Evolutionary conservation across 306 rosid species (phyloP).

Genomic region (Cicer bijugum): DNA sequence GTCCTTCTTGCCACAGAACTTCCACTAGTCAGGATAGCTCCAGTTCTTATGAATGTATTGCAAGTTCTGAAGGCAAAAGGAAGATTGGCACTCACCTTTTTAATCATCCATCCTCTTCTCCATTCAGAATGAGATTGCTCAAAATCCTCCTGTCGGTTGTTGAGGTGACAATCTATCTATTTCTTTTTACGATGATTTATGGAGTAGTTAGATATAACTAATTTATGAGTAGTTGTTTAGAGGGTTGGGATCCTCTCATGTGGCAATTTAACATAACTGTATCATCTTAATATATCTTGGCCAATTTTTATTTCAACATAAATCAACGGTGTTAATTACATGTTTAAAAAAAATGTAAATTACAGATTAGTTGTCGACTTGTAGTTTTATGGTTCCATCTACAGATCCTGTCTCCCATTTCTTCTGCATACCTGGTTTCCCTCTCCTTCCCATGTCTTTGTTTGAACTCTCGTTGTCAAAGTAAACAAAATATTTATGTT

Average conservation of each 20-base stretch:
- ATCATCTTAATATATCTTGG: constrained; percentile 12
- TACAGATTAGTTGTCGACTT: constrained; percentile 9
- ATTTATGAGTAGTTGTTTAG: background rate
- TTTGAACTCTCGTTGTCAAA: constrained; percentile 9
- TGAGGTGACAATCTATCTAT: constrained; percentile 59
- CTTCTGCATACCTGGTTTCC: background rate
- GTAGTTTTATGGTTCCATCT: constrained; percentile 21
- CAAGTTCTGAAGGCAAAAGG: constrained; percentile 47
- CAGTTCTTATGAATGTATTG: constrained; percentile 51
- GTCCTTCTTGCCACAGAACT: constrained; percentile 58
- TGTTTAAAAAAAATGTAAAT: background rate
- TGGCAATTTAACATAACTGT: background rate
- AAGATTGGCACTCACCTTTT: constrained; percentile 34
- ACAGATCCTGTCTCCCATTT: background rate
- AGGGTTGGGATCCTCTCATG: constrained; percentile 1
- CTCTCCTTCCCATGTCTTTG: constrained; percentile 5
- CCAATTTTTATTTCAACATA: background rate
- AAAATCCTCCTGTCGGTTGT: constrained; percentile 62
- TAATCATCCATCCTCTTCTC: constrained; percentile 50
- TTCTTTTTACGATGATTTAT: constrained; percentile 39
- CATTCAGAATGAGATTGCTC: constrained; percentile 64
- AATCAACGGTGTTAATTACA: background rate
- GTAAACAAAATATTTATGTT: background rate
- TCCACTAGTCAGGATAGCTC: constrained; percentile 43
- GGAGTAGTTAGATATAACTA: constrained; percentile 11